Base-by-base conservation (phyloP, 257 asterid species). In the Scutellaria galericulata region DNA sequence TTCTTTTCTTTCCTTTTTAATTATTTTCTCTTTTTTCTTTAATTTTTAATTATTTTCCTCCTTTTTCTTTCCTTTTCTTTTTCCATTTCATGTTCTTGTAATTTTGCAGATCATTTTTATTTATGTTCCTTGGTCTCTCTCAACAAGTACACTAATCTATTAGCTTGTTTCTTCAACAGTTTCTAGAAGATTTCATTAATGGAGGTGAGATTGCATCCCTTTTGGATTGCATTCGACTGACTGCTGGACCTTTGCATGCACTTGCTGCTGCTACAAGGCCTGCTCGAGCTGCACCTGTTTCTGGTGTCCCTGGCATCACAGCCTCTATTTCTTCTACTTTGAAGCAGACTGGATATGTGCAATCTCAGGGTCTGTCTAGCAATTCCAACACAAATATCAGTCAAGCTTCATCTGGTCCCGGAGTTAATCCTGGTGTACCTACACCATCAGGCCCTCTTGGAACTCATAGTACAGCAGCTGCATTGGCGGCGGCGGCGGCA, bases 191-290 rank as follows among this genome's bases (percentile, higher is more conserved):
- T 84, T 95, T 92, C 82, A 87, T 95, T 20, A 92, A 95, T 65
- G 99, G 98, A 76, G 96, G 90, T 79, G 99, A 95, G 79, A 98
- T 92, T 71, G 92, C 92, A 66, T 92, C 99, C 54, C 96, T 92
- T 77, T 78, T 95, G 87, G 99, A 95, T 77, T 95, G 99, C 83
- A 92, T 95, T 78, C 87, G 97, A 74, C 88, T 95, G 77, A 95
- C 98, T 57, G 96, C 99, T 44, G 99, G 99, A 66, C 98, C 99
- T 35, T 84, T 95, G 88, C 98, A 95, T 72, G 96, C 99, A 79
- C 98, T 95, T 74, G 97, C 98, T 70, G 97, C 97, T 81, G 99
- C 99, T 58, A 92, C 99, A 40, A 85, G 99, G 78, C 98, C 99
- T 70, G 99, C 99, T 64, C 90, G 99, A 72, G 99, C 99, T 79